Base-by-base conservation (phyloP, 345 rosid species). In the Populus davidiana region DNA sequence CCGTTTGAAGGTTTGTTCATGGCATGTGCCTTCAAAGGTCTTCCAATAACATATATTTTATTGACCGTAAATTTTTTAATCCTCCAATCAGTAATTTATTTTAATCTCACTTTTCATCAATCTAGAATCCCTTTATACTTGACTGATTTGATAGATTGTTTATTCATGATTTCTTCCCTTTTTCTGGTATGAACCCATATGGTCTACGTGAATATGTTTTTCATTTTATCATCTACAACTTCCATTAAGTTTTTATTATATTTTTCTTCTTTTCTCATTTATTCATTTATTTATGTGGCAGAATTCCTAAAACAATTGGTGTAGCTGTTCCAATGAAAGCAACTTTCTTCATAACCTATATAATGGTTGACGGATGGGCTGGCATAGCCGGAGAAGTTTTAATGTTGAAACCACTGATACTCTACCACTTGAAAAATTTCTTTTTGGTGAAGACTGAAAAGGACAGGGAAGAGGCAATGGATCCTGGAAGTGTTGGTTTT, bases 291-390 rank as follows among this genome's bases (percentile, higher is more conserved):
- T 13, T 18, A 16, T 64, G 50, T 14, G 78, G 80, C 93, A 95
- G 98, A 0, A 88, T 93, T 81, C 98, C 99, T 8, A 81, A 82
- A 83, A 96, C 94, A 69, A 81, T 96, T 33, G 98, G 99, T 23
- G 84, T 87, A 66, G 99, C 99, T 1, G 86, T 96, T 82, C 99
- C 99, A 44, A 78, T 86, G 80, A 91, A 88, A 86, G 99, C 99
- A 81, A 93, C 99, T 65, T 95, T 95, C 86, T 95, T 95, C 84
- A 92, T 95, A 76, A 91, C 97, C 70, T 95, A 91, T 66, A 95
- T 95, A 80, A 95, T 93, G 99, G 90, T 95, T 56, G 99, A 95
- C 81, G 99, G 99, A 73, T 95, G 99, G 99, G 97, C 99, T 70
- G 98, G 99, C 65, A 78, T 95, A 54, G 99, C 99, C 54, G 96